These are phyloP conservation scores for Apophysomyces ossiformis DNA, from an alignment of 371 early-diverging fungal species.

Conservation along the genomic window DNA sequence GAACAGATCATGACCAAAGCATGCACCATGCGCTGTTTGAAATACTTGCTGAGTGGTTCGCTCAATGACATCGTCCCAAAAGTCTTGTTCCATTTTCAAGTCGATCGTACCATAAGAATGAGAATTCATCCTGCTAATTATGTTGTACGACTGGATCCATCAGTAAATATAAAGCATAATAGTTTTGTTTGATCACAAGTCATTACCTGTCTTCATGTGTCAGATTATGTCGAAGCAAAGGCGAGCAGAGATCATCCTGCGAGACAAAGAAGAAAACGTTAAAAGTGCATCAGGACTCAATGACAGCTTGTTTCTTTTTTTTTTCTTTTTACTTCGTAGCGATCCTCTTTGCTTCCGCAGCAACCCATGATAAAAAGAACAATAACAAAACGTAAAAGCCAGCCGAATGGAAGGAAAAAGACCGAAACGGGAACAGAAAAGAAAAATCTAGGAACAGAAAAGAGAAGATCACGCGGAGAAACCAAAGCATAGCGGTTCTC, in stretches of 20 bases:
- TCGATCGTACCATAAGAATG: slow-evolving; percentile 43
- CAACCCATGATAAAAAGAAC: slow-evolving; percentile 37
- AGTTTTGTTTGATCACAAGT: background rate
- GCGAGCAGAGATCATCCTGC: slow-evolving; percentile 39
- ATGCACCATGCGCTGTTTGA: background rate
- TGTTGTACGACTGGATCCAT: background rate
- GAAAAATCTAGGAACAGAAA: too few species aligned
- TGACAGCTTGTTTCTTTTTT: background rate
- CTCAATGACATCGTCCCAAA: slow-evolving; percentile 51
- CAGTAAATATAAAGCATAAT: background rate
- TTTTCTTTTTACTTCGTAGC: slow-evolving; percentile 35
- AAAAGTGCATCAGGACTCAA: too few species aligned
- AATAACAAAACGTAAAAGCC: background rate
- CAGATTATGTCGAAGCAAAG: slow-evolving; percentile 34
- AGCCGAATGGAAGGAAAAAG: background rate
- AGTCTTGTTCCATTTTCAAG: slow-evolving; percentile 50
- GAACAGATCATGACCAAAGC: background rate
- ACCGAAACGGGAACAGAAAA: background rate
- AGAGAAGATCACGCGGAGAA: too few species aligned
- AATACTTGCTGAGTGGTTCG: slow-evolving; percentile 47
- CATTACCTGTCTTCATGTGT: slow-evolving; percentile 38
- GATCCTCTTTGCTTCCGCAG: slow-evolving; percentile 51
- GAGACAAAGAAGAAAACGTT: background rate
- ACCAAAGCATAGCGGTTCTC: too few species aligned
- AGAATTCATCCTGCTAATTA: slow-evolving; percentile 35